phyloP scores from a whole-genome alignment of 768 basidiomycete genomes.

The Pisolithus microcarpus region DNA sequence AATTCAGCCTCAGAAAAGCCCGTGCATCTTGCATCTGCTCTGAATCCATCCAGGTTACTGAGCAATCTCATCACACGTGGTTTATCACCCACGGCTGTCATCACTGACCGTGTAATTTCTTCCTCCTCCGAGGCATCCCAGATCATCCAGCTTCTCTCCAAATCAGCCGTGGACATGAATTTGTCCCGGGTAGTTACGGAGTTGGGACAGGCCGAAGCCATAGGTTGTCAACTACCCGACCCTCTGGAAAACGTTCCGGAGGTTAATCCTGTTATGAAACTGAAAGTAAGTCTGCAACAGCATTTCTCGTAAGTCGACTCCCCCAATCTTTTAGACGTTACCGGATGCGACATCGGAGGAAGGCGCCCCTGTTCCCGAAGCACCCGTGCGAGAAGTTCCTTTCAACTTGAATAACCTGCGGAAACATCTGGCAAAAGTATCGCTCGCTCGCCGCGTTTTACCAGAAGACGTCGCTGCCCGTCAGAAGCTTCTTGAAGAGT shows the following conservation, averaged over 20 bases:
- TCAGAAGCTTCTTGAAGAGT: constrained; percentile 77
- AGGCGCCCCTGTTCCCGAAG: constrained; percentile 16
- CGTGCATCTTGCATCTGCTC: constrained; percentile 10
- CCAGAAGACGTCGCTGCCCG: constrained; percentile 63
- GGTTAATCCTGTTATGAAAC: constrained; percentile 51
- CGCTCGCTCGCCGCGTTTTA: constrained; percentile 55
- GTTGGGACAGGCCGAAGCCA: constrained; percentile 46
- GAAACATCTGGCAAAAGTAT: constrained; percentile 56
- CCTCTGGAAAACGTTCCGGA: constrained; percentile 50
- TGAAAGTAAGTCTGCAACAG: constrained; percentile 26
- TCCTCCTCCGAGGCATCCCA: constrained; percentile 49
- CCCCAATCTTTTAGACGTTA: constrained; percentile 5
- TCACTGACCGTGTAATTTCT: constrained; percentile 50
- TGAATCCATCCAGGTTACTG: constrained; percentile 30
- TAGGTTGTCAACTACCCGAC: constrained; percentile 36
- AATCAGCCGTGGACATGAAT: constrained; percentile 52
- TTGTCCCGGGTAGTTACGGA: constrained; percentile 44
- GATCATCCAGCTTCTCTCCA: constrained; percentile 50
- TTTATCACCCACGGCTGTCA: constrained; percentile 43
- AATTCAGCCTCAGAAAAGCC: constrained; percentile 28
- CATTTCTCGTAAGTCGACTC: not conserved
- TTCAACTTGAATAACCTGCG: constrained; percentile 73
- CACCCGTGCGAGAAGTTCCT: constrained; percentile 39
- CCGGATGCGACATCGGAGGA: constrained; percentile 15
- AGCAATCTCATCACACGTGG: constrained; percentile 40